A percentile compares a stretch with the other conserved stretches of the same genome.
These are phyloP conservation scores for Cenchrus americanus DNA, from an alignment of 176 grass and related monocot genomes.

Conservation along the genomic window DNA sequence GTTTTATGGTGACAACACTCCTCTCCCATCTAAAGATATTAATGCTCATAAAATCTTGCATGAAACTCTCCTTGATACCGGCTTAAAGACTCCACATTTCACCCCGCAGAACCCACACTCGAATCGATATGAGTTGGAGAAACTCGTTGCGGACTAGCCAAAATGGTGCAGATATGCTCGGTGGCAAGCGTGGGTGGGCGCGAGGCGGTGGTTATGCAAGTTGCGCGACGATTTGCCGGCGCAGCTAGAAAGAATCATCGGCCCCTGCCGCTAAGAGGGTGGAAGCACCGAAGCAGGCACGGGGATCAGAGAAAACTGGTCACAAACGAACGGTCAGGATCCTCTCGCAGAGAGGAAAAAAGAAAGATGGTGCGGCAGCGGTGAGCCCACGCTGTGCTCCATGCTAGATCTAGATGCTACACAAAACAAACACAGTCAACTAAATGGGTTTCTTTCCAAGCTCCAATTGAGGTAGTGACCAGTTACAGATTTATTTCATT, in stretches of 20 bases:
- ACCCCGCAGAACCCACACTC: too few relatives aligned
- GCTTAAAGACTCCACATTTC: too few relatives aligned
- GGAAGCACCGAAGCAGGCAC: background rate
- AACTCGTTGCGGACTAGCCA: too few relatives aligned
- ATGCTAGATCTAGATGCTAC: background rate
- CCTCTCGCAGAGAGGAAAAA: background rate
- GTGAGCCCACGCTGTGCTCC: slow-evolving; percentile 7
- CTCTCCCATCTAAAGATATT: too few relatives aligned
- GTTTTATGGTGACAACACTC: too few relatives aligned
- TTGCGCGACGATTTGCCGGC: background rate
- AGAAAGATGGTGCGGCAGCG: background rate
- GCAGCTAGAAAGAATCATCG: slow-evolving; percentile 5
- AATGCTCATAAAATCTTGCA: too few relatives aligned
- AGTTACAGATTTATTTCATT: too few relatives aligned
- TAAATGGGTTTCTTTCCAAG: background rate
- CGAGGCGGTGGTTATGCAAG: background rate
- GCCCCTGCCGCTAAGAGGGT: background rate
- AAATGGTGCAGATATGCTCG: background rate
- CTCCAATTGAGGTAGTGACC: background rate
- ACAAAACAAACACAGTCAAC: background rate
- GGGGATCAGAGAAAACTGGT: slow-evolving; percentile 13
- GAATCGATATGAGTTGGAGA: too few relatives aligned
- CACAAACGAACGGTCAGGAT: slow-evolving; percentile 19
- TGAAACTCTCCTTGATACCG: too few relatives aligned
- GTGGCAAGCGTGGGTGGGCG: background rate